Base-by-base conservation (phyloP, 257 asterid genomes). In the Forsythia suspensa region DNA sequence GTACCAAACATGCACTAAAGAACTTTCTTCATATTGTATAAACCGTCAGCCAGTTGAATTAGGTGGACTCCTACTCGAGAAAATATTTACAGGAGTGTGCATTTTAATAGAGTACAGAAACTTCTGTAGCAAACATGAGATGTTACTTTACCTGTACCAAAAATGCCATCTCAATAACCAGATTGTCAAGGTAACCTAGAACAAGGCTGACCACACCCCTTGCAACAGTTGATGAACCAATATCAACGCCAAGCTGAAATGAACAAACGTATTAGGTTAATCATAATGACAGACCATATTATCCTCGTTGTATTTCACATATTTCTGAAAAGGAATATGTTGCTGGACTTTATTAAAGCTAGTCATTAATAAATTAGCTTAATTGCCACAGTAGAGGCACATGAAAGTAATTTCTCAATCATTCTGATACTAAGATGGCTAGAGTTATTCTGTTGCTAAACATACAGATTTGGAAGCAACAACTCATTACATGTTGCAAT, bases 171-270 rank as follows among this genome's bases (percentile, higher is more conserved):
- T 92, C 98, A 37, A 92, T 90, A 29, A 94, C 92, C 76, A 94
- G 88, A 80, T 92, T 94, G 88, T 89, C 88, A 61, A 94, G 89
- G 87, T 94, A 91, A 20, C 98, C 98, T 9, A 91, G 86, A 80
- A 92, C 98, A 70, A 94, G 97, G 86, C 86, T 94, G 84, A 88
- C 95, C 48, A 94, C 97, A n/a, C 96, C 95, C 77, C 98, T 86
- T 4, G 98, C 98, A 61, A 94, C 93, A 39, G 96, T 94, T 34
- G 98, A 94, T 59, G 97, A 92, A 20, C 98, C 98, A 72, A 94
- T 90, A 79, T 94, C 95, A 24, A 94, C 77, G 36, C 90, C 97
- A 70, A 94, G 88, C 97, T 94, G 86, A 83, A 77, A 81, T 11
- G 39, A 70, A 63, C 12, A 12, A 48, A 9, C 24, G 40, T 18